Base-by-base conservation (phyloP, 192 early-diverging fungal species). In the Coemansia asiatica region DNA sequence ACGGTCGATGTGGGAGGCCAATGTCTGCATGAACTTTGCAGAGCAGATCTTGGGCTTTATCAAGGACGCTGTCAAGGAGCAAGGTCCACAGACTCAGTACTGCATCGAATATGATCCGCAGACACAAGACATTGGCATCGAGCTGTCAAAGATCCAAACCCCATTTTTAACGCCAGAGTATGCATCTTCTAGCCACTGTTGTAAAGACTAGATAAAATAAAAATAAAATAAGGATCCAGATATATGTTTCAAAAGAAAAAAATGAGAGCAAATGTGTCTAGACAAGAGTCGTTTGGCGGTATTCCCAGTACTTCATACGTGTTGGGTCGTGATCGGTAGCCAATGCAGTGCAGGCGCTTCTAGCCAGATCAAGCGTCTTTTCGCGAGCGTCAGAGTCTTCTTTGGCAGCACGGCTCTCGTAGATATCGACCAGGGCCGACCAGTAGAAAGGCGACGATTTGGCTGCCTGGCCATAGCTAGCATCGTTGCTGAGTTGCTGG, bases 21-120 rank as follows among this genome's bases (percentile, higher is more conserved):
- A 80, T 28, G 86, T 94, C n/a, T 95, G 95, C 65, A 75, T 97
- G 49, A 91, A 89, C 63, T 96, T 94, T 85, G 88, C 89, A 8
- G 77, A 90, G 54, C 64, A 76, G 16, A 68, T 95, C 2, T 71
- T 95, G 16, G 22, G 56, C n/a, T 61, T 65, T 33, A 63, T 82
- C 44, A 69, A 71, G 36, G 21, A 44, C 18, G 22, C 46, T 21
- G 70, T 76, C 10, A 21, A 22, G 1, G 61, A 72, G 3, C 56
- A 68, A 19, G 73, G 73, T 9, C 72, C 73, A 4, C 68, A 75
- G 35, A 50, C 53, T 3, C 78, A 75, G 69, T 81, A 75, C 22
- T 73, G 78, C 29, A 69, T 81, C 16, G 49, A 63, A 35, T 81
- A 50, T 26, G 66, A 69, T 16, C 33, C 72, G n/a, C 55, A 26